Evolutionary conservation across 805 yeast species (phyloP), one percentile per base, ranked within the genome.

Genomic region (Starmerella vaccinii): DNA sequence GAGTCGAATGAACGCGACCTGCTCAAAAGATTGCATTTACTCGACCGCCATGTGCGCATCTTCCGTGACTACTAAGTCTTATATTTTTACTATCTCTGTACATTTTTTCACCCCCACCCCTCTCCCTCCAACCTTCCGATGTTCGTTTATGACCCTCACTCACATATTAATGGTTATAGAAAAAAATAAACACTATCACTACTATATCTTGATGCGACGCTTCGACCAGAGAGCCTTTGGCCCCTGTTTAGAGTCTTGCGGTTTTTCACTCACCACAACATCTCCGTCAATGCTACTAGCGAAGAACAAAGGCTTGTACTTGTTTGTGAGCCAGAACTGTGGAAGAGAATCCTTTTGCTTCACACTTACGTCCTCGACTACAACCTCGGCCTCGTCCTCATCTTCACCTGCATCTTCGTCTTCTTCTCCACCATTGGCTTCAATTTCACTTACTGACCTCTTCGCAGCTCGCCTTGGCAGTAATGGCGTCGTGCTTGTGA

Each of bases 261-360:
- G 90, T 64, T 88, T 75, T 65, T 89, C 97, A 35, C 87, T 76
- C 26, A 89, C 77, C 3, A 84, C 72, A 46, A 89, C 64, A 57
- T 82, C 67, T 2, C 69, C 65, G 50, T 75, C 72, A 53, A 86
- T 70, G 2, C 39, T 41, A 22, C 73, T 82, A 12, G 80, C 88
- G 55, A 69, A 75, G 51, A 89, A 67, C 32, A 88, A 67, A 18
- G 90, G 84, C 59, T 80, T 77, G 65, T 84, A 89, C 61, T 84
- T 84, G 44, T 76, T 75, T 4, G 90, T 81, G 51, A 83, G 66
- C 81, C 89, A 87, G 65, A 81, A 88, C 7, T 49, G 48, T 6
- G 59, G 61, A 23, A 49, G 39, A 15, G 46, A 52, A 19, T 46
- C 53, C 9, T 30, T 27, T 26, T 42, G 45, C 1, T 32, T 29